Base-by-base conservation (phyloP, 805 yeast genomes). In the Tetrapisispora pingtungensis region DNA sequence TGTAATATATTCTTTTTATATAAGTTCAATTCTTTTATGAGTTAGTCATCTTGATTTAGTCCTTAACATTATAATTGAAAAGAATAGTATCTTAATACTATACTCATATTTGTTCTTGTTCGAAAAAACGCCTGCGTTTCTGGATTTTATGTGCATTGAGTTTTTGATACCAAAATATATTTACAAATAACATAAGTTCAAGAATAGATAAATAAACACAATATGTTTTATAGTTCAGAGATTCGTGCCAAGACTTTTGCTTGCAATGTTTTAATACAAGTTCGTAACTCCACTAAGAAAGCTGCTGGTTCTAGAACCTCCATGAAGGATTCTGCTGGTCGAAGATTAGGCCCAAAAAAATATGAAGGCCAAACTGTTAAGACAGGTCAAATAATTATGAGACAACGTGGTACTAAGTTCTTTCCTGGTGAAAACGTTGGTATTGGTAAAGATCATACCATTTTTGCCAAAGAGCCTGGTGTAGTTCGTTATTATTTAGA, bases 301-400 rank as follows among this genome's bases (percentile, higher is more conserved):
- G 96, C 93, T 7, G 87, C 94, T 18, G 96, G 97, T 55, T 87
- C 97, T n/a, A 84, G 80, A 67, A 84, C 96, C 15, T 84, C 84
- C 53, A 89, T 84, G 78, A 82, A 83, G 61, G 96, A 89, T 64
- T 89, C 98, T 14, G 87, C 87, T 3, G 98, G 98, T 71, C 80
- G 94, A 64, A 73, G 97, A 59, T 69, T 93, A 42, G 98, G 98
- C 22, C 84, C 94, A 31, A 93, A 93, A 67, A 84, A 75, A 41
- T 77, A 82, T 49, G 96, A 90, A 57, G 88, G 93, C 34, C 67
- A 69, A 38, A 58, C 57, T 27, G 96, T 90, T 1, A 72, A 73
- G 41, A 79, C 85, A 1, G 97, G 97, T 10, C 84, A 88, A 57
- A 88, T 93, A 52, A 72, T 93, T 33, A 77, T 84, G 78, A 79